phyloP scores from a whole-genome alignment of 1,139 yeast species.

The Hansenula lynferdii region DNA sequence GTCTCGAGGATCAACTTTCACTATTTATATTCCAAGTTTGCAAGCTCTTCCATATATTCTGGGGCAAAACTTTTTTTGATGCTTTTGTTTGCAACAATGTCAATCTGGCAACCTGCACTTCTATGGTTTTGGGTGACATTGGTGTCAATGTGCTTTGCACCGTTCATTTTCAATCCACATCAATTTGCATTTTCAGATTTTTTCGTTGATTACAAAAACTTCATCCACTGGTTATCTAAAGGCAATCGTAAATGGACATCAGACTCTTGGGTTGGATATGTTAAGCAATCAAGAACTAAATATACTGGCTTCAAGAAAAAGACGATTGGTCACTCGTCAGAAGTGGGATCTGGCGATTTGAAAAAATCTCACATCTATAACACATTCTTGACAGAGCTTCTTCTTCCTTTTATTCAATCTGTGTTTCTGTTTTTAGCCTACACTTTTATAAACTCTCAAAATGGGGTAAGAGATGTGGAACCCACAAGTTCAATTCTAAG shows the following conservation, averaged over 20 bases:
- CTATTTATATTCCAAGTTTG: slow-evolving; percentile 58
- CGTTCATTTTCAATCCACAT: slow-evolving; percentile 82
- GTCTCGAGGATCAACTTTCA: slow-evolving; percentile 61
- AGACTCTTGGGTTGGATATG: slow-evolving; percentile 59
- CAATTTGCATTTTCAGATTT: slow-evolving; percentile 70
- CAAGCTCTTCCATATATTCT: slow-evolving; percentile 56
- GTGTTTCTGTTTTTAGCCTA: slow-evolving; percentile 51
- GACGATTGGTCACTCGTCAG: slow-evolving; percentile 29
- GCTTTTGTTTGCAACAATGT: slow-evolving; percentile 56
- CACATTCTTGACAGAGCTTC: slow-evolving; percentile 46
- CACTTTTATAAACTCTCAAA: slow-evolving; percentile 66
- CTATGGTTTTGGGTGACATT: slow-evolving; percentile 84
- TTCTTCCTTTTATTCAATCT: slow-evolving; percentile 42
- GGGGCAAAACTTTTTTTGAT: slow-evolving; percentile 57
- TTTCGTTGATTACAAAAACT: slow-evolving; percentile 65
- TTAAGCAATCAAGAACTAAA: slow-evolving; percentile 48
- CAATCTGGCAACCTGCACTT: slow-evolving; percentile 74
- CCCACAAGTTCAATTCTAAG: slow-evolving; percentile 53
- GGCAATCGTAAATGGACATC: slow-evolving; percentile 51
- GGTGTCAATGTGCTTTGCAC: slow-evolving; percentile 68
- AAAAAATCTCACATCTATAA: slow-evolving; percentile 44
- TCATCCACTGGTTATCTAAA: slow-evolving; percentile 61
- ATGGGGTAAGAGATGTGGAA: slow-evolving; percentile 44
- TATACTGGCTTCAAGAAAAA: slow-evolving; percentile 63
- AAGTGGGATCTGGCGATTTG: slow-evolving; percentile 24